phyloP scores from a whole-genome alignment of 129 eudicot genomes.

The Artemisia annua region DNA sequence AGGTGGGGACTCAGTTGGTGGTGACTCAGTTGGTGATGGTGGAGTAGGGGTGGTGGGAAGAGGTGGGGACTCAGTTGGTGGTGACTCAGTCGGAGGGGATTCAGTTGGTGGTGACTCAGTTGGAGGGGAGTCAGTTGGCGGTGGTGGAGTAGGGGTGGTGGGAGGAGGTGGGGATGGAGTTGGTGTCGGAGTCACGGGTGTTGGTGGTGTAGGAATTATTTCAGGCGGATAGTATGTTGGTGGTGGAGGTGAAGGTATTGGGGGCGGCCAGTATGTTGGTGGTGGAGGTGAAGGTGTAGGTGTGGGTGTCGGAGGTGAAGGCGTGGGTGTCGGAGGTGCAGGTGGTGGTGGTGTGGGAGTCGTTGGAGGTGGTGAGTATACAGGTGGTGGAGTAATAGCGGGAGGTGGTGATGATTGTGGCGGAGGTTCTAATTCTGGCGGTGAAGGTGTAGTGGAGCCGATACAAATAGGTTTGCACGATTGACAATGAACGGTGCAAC shows the following conservation, averaged over 20 bases:
- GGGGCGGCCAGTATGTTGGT: not conserved
- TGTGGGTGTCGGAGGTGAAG: constrained; percentile 6
- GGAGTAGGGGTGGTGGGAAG: too few relatives aligned
- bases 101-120: not conserved
- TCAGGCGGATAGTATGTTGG: not conserved
- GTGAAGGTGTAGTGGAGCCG: constrained; percentile 19
- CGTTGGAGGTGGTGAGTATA: constrained; percentile 32
- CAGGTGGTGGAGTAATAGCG: not conserved
- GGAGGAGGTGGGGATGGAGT: constrained; percentile 2
- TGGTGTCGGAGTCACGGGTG: not conserved
- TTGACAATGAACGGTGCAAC: constrained; percentile 54
- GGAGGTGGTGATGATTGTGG: constrained; percentile 10
- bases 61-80: constrained; percentile 21
- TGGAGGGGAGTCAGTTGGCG: not conserved
- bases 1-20: constrained; percentile 2
- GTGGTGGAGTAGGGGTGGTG: not conserved
- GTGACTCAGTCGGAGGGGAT: not conserved
- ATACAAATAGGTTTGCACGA: constrained; percentile 64
- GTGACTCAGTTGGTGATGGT: not conserved
- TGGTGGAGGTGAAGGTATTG: constrained; percentile 9
- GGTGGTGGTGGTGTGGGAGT: constrained; percentile 13
- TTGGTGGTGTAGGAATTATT: not conserved
- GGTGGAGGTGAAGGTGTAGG: constrained; percentile 13
- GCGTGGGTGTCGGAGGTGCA: not conserved
- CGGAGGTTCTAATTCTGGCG: constrained; percentile 3